These are phyloP conservation scores for Suhomyces bribrorum DNA, from an alignment of 1,139 yeast genomes.

Conservation along the genomic window DNA sequence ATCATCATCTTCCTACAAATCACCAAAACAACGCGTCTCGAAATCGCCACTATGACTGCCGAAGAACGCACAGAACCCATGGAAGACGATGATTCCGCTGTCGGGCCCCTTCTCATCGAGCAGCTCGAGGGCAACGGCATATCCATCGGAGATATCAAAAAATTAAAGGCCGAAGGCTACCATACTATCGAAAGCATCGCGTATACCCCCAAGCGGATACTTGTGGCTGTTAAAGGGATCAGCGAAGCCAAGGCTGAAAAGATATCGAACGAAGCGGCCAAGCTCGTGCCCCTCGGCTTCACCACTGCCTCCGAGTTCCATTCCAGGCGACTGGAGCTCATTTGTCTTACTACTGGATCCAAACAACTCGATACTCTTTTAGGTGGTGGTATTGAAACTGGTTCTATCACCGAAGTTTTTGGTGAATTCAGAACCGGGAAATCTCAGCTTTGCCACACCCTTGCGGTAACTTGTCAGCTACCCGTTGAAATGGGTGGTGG, in stretches of 20 bases:
- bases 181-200: conserved; percentile 93
- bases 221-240: conserved; percentile 82
- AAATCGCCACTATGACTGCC: conserved; percentile 11
- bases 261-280: conserved; percentile 77
- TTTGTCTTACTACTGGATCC: conserved; percentile 93
- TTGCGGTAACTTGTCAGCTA: conserved; percentile 94
- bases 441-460: conserved; percentile 93
- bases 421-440: conserved; percentile 99
- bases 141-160: conserved; percentile 73
- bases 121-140: conserved; percentile 82
- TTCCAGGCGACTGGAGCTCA: conserved; percentile 83
- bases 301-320: conserved; percentile 97
- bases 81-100: conserved; percentile 40
- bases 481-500: conserved; percentile 99
- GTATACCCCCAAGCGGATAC: conserved; percentile 77
- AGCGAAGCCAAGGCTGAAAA: conserved; percentile 95
- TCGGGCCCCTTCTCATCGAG: conserved; percentile 49
- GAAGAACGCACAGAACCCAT: conserved; percentile 18
- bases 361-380: conserved; percentile 88
- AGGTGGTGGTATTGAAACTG: conserved; percentile 98
- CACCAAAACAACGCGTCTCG: conserved; percentile 11
- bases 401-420: conserved; percentile 92
- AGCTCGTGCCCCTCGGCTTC: conserved; percentile 92
- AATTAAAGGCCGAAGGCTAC: conserved; percentile 78
- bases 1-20: conserved; percentile 1